Base-by-base conservation (phyloP, 768 basidiomycete genomes). In the Psilocybe azurescens region DNA sequence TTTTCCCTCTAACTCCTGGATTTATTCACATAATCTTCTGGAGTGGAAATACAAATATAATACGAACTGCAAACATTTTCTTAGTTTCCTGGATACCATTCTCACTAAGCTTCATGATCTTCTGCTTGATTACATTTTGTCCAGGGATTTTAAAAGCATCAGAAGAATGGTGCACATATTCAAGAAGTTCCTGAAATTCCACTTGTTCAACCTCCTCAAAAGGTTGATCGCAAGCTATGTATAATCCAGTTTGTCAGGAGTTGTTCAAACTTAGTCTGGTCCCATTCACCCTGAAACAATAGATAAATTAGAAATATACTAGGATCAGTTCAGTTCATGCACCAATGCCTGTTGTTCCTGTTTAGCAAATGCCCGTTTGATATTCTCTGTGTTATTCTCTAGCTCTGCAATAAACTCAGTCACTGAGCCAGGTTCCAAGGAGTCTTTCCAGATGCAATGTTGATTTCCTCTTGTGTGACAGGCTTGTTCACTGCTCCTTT, bases 91-190 rank as follows among this genome's bases (percentile, higher is more conserved):
- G 53, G 28, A 69, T 36, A 2, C 52, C 56, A 29, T 67, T 67
- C 39, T 69, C 61, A 8, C 67, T 67, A 6, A 68, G 50, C 33
- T 65, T 65, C 70, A 71, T 64, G 4, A 69, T 46, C 7, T 54
- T 62, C 6, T 52, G 30, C 0, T 46, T 30, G 18, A 64, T 56
- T 18, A 47, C 41, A 13, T 29, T 59, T 14, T 60, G 3, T 5
- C 51, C 50, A 11, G 63, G 63, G 18, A 67, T 36, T 10, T 18
- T 24, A 3, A 64, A 57, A 20, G 24, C 20, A 20, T 20, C 20
- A 9, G 53, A 20, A 10, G 32, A 14, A 2, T 13, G 11, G 3
- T 55, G 54, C 1, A 57, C 53, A 46, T 65, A 65, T 0, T 60
- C 29, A 11, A 68, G 47, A 0, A 65, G n/a, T 0, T 24, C 38